Evolutionary conservation across 768 basidiomycete species (phyloP), one percentile per base, ranked within the genome.

Genomic region (Gymnopilus junonius): DNA sequence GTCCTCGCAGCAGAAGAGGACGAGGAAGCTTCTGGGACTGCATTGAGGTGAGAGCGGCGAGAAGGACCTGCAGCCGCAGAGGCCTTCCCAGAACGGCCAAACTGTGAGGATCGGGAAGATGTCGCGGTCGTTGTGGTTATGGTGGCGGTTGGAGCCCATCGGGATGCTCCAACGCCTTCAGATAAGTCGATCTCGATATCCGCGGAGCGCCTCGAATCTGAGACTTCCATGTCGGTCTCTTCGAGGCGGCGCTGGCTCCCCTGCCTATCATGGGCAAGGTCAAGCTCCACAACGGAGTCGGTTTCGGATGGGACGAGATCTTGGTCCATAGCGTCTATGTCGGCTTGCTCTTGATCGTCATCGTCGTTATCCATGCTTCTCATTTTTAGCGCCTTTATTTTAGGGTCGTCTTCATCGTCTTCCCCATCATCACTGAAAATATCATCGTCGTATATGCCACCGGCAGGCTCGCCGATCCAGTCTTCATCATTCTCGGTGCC

Each of bases 381-480:
- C 67, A 50, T 50, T 50, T 39, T 55, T 25, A 61, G 40, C 46
- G 15, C 42, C 64, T 62, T 66, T 32, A 64, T 65, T 59, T 59
- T 71, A 35, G 42, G 59, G 27, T 69, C 73, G 15, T 77, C 79
- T 14, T 77, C 77, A 5, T 79, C 80, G 17, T 83, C 83, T 10
- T 85, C 84, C 21, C 83, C 84, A 55, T 80, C 82, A 39, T 86
- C 85, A 55, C 82, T 83, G 55, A 83, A 84, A 46, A 83, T 84
- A 62, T 84, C 86, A 40, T 86, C 90, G 68, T 93, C 92, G 69
- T 93, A 92, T 48, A 91, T 76, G 12, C 90, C 90, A 40, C 85
- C 85, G 12, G 89, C 83, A 0, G 91, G 90, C 71, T 93, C 92
- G 11, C 92, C 91, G 48, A 90, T 79, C 92, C 93, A 93, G 55